Evolutionary conservation across 1,284 basidiomycete genomes (phyloP), one percentile per base, ranked within the genome.

Genomic region (Ceratobasidium sp.): DNA sequence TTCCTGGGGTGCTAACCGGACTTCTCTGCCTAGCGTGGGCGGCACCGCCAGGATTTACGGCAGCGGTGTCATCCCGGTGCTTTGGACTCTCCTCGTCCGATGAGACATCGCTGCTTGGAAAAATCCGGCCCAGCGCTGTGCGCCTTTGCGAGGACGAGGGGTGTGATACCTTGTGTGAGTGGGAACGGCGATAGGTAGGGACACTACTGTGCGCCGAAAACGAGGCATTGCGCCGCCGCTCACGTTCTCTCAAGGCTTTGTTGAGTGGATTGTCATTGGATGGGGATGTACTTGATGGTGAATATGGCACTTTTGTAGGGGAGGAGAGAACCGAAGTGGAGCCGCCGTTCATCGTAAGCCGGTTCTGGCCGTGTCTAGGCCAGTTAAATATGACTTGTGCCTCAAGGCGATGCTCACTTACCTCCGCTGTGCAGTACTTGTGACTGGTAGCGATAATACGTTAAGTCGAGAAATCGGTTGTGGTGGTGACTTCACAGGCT

Each of bases 301-400:
- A 61, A 28, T 77, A 77, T 33, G 75, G 64, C 64, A 64, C 72
- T 77, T 77, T 77, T 67, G 75, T 53, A 26, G 75, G 75, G 1
- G 75, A 77, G 33, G 75, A 33, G 15, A 77, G 53, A 51, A 77
- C 44, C 33, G 75, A 58, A 49, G 75, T 69, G 66, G 75, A 42
- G 64, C 64, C 28, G 20, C 33, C 75, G 39, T 15, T 77, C 75
- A 77, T 77, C 9, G 64, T 28, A 20, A 51, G 33, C 64, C 44
- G 26, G 64, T 28, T 33, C 44, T 67, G 23, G 64, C 23, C 23
- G 15, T 49, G 33, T 67, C 64, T 67, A 18, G 26, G 12, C 23
- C 3, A 12, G 18, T n/a, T 67, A 26, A 67, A 46, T n/a, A 15
- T 12, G 7, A 23, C 56, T 20, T 70, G 28, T 40, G 6, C 33